Conservation (phyloP, 2,329 filamentous ascomycete genomes). For the Neonectria punicea region DNA sequence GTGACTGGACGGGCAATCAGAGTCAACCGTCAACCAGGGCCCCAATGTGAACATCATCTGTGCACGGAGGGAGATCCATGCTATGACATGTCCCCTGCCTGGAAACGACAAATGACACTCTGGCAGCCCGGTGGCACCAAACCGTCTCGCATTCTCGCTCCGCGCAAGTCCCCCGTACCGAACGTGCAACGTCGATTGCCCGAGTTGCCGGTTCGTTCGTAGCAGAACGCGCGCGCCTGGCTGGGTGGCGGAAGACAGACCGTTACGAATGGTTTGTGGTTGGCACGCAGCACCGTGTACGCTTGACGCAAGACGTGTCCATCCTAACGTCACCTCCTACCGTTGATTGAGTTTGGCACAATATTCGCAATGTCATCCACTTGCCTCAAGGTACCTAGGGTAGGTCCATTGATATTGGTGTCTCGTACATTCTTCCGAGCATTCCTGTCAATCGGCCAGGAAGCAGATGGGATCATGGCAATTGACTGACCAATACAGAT, state of each 20-base stretch:
- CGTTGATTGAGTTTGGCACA: slow-evolving; percentile 5
- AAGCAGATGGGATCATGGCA: slow-evolving; percentile 28
- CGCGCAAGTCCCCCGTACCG: slow-evolving; percentile 2
- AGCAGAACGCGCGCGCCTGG: slow-evolving; percentile 26
- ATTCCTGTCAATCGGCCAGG: slow-evolving; percentile 22
- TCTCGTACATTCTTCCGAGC: background rate
- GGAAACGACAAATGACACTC: background rate
- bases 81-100: background rate
- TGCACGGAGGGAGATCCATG: background rate
- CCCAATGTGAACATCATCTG: slow-evolving; percentile 9
- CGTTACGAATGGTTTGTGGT: slow-evolving; percentile 12
- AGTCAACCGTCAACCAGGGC: background rate
- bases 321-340: slow-evolving; percentile 7
- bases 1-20: background rate
- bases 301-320: slow-evolving; percentile 8
- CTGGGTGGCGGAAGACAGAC: slow-evolving; percentile 1
- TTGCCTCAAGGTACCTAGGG: background rate
- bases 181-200: slow-evolving; percentile 19
- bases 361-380: background rate
- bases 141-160: background rate
- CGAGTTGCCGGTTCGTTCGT: slow-evolving; percentile 25
- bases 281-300: background rate
- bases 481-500: slow-evolving; percentile 4
- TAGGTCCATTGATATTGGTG: background rate
- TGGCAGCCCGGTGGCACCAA: background rate